Percentiles rank a stretch among this genome's conserved stretches.
Conservation (phyloP, 2,329 filamentous ascomycete genomes). For the Aspergillus proliferans region DNA sequence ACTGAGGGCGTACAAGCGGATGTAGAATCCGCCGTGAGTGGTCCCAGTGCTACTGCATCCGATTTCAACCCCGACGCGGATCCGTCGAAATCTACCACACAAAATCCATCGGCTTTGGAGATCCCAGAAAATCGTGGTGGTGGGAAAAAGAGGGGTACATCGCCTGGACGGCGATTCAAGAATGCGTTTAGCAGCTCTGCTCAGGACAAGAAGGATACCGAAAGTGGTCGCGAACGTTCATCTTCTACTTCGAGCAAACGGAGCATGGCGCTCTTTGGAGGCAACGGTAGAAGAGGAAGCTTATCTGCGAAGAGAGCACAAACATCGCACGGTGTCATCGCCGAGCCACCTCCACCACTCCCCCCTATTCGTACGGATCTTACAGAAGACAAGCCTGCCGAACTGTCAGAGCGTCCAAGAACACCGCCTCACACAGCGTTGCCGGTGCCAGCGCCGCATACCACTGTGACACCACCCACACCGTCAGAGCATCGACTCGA, state of each 20-base stretch:
- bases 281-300: conserved; percentile 24
- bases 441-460: conserved; percentile 37
- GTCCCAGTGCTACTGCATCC: conserved; percentile 29
- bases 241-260: conserved; percentile 39
- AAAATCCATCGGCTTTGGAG: conserved; percentile 23
- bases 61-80: conserved; percentile 39
- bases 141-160: conserved; percentile 55
- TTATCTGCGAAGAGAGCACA: conserved; percentile 27
- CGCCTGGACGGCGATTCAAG: conserved; percentile 65
- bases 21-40: conserved; percentile 23
- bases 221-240: conserved; percentile 42
- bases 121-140: conserved; percentile 25
- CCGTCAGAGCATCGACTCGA: conserved; percentile 45
- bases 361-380: conserved; percentile 29
- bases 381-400: conserved; percentile 18
- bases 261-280: conserved; percentile 32
- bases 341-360: conserved; percentile 27
- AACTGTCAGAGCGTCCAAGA: conserved; percentile 19
- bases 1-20: conserved; percentile 23
- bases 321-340: conserved; percentile 8
- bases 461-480: conserved; percentile 59
- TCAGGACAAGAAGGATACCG: conserved; percentile 47
- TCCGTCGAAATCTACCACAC: conserved; percentile 19
- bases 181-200: conserved; percentile 58
- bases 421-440: conserved; percentile 28